phyloP scores from a whole-genome alignment of 208 protist genomes.

The Lotmaria passim region DNA sequence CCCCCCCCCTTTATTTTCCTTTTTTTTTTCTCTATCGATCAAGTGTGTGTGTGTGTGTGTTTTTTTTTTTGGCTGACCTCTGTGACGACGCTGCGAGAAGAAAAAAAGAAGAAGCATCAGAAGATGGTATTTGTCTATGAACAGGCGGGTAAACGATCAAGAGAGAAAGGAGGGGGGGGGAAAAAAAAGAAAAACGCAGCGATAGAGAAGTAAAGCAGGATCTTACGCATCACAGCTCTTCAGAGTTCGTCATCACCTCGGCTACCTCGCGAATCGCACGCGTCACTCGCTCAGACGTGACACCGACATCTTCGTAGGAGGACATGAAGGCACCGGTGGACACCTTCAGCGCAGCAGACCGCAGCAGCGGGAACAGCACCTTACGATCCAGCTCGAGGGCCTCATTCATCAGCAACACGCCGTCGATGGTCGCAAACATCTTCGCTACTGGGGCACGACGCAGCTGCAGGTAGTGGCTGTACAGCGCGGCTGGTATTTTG shows the following conservation, averaged over 20 bases:
- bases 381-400: conserved; percentile 63
- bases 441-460: conserved; percentile 46
- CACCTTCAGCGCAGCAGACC: conserved; percentile 83
- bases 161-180: too few relatives aligned
- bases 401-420: conserved; percentile 82
- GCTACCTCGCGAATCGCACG: conserved; percentile 73
- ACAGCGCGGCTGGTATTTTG: conserved; percentile 36
- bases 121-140: too few relatives aligned
- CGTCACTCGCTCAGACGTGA: conserved; percentile 55
- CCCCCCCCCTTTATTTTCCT: too few relatives aligned
- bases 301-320: conserved; percentile 76
- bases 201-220: too few relatives aligned
- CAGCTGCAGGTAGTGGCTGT: conserved; percentile 43
- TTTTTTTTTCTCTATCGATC: too few relatives aligned
- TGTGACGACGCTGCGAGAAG: too few relatives aligned
- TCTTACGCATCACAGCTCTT: conserved; percentile 57
- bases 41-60: too few relatives aligned
- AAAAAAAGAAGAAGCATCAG: too few relatives aligned
- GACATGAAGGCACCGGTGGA: conserved; percentile 77
- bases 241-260: conserved; percentile 46
- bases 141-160: too few relatives aligned
- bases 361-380: conserved; percentile 77
- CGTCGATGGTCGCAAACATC: conserved; percentile 59
- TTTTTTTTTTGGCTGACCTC: too few relatives aligned
- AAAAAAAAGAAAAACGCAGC: too few relatives aligned